phyloP scores from a whole-genome alignment of 2,329 filamentous ascomycete species.

The Periconia digitata region DNA sequence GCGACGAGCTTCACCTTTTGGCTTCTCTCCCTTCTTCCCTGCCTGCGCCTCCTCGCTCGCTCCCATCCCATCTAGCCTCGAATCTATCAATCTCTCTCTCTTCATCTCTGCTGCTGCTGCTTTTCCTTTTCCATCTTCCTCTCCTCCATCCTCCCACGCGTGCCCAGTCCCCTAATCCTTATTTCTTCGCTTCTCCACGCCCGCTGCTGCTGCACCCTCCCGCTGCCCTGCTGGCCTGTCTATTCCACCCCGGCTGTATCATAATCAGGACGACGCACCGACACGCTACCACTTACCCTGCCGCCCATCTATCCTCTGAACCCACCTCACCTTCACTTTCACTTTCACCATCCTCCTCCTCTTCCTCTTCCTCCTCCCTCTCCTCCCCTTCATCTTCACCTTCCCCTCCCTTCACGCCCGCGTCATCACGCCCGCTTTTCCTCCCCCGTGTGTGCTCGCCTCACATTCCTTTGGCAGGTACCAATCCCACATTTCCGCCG shows the following conservation, averaged over 20 bases:
- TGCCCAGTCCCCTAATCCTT: conserved; percentile 37
- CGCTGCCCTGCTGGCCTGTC: conserved; percentile 32
- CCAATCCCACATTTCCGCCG: conserved; percentile 37
- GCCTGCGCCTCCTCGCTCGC: too few relatives aligned
- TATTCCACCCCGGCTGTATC: conserved; percentile 39
- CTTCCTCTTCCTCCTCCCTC: not conserved
- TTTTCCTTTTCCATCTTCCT: conserved; percentile 14
- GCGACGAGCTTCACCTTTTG: too few relatives aligned
- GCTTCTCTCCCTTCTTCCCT: too few relatives aligned
- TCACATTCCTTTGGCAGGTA: conserved; percentile 47
- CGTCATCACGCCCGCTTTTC: conserved; percentile 12
- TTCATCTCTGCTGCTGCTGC: conserved; percentile 10
- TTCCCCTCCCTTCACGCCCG: conserved; percentile 1
- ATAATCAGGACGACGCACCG: conserved; percentile 25
- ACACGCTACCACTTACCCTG: not conserved
- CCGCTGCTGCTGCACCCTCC: conserved; percentile 14
- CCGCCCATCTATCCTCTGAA: too few relatives aligned
- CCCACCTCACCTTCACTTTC: conserved; percentile 1
- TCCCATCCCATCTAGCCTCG: conserved; percentile 3
- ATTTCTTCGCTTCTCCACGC: conserved; percentile 38
- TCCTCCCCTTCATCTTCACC: conserved; percentile 26
- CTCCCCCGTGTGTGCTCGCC: conserved; percentile 23
- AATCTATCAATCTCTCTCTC: conserved; percentile 2
- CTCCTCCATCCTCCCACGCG: conserved; percentile 18
- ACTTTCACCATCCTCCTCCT: conserved; percentile 1